A percentile compares a stretch with the other conserved stretches of the same genome.
Conservation (phyloP, 495 filamentous ascomycete genomes). For the Aspergillus sparsus region DNA sequence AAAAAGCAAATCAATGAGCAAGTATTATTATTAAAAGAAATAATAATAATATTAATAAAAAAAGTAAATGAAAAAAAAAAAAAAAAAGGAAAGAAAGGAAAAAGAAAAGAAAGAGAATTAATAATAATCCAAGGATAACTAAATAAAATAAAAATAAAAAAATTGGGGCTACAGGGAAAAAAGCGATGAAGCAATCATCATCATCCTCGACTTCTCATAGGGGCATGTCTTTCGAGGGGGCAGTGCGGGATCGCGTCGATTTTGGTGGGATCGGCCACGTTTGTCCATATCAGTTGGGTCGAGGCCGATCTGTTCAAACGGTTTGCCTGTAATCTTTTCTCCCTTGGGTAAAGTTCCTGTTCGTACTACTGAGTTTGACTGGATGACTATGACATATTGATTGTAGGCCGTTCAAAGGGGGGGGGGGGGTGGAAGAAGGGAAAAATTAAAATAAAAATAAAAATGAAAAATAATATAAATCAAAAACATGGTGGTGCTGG, state of each 20-base stretch:
- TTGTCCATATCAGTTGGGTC: slow-evolving; percentile 35
- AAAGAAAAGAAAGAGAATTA: background rate
- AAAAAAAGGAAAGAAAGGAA: background rate
- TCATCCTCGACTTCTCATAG: background rate
- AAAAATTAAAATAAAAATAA: no score
- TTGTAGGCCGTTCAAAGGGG: slow-evolving; percentile 4
- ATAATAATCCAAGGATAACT: background rate
- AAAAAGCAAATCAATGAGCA: background rate
- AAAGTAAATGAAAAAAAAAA: background rate
- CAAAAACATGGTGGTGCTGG: slow-evolving; percentile 5
- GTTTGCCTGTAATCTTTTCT: slow-evolving; percentile 16
- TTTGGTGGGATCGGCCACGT: slow-evolving; percentile 43
- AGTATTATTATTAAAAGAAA: background rate
- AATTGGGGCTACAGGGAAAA: background rate
- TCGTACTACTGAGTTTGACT: slow-evolving; percentile 3
- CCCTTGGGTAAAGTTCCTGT: slow-evolving; percentile 4
- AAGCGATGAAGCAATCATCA: slow-evolving; percentile 6
- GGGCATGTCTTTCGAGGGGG: slow-evolving; percentile 17
- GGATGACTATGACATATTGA: slow-evolving; percentile 19
- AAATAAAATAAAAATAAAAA: slow-evolving; percentile 3
- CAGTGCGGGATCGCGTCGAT: slow-evolving; percentile 29
- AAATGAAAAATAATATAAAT: no score
- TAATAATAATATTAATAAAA: background rate
- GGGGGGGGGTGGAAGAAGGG: background rate
- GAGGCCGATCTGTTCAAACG: slow-evolving; percentile 23